Evolutionary conservation across 164 flowering plant genomes (phyloP).

Genomic region (Tetrastigma voinierianum): DNA sequence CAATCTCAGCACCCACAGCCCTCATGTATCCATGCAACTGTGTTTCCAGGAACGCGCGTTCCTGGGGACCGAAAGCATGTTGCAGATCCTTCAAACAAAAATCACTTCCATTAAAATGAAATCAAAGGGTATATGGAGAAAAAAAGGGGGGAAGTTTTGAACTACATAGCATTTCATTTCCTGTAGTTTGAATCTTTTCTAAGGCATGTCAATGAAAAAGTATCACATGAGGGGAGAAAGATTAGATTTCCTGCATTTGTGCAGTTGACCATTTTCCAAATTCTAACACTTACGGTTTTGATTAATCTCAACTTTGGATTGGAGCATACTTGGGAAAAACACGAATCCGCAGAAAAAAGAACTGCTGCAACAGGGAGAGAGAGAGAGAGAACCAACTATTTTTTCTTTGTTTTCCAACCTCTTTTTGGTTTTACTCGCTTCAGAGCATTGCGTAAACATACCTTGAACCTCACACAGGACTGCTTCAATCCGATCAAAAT

Average conservation of each 20-base stretch:
- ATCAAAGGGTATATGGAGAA: neutral
- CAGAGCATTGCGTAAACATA: too few species aligned
- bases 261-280: neutral
- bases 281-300: neutral
- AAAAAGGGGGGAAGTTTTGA: neutral
- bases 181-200: neutral
- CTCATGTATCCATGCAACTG: constrained; percentile 54
- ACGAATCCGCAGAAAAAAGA: too few species aligned
- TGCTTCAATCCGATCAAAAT: constrained; percentile 49
- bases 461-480: too few species aligned
- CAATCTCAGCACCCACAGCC: constrained; percentile 63
- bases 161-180: neutral
- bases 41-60: constrained; percentile 38
- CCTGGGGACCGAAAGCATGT: constrained; percentile 25
- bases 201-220: neutral
- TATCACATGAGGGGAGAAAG: neutral
- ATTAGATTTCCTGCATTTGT: neutral
- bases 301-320: too few species aligned
- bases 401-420: too few species aligned
- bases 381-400: too few species aligned
- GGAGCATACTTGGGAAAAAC: too few species aligned
- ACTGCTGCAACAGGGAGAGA: too few species aligned
- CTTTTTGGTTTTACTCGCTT: too few species aligned
- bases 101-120: neutral
- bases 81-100: constrained; percentile 51